phyloP scores from a whole-genome alignment of 805 yeast genomes.

The Zygoascus bituminiphila region DNA sequence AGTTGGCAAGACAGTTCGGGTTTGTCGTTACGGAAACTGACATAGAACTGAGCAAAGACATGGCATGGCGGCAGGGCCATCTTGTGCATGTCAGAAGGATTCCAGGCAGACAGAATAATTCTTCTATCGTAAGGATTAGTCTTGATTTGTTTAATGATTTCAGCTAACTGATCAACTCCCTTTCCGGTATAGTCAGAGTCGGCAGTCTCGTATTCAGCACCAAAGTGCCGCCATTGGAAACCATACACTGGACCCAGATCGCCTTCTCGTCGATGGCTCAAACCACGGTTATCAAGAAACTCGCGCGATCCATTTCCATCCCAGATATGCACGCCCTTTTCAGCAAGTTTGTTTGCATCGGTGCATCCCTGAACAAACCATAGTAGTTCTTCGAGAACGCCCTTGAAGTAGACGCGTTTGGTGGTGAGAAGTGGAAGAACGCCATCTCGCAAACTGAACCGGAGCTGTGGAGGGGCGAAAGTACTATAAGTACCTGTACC shows the following conservation, averaged over 20 bases:
- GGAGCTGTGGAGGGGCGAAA: slow-evolving; percentile 93
- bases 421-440: slow-evolving; percentile 86
- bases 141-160: slow-evolving; percentile 69
- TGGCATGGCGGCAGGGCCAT: slow-evolving; percentile 99
- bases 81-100: slow-evolving; percentile 84
- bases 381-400: slow-evolving; percentile 77
- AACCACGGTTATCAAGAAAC: slow-evolving; percentile 75
- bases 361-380: slow-evolving; percentile 94
- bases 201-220: slow-evolving; percentile 83
- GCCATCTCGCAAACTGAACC: slow-evolving; percentile 68
- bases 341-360: slow-evolving; percentile 69
- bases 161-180: slow-evolving; percentile 85
- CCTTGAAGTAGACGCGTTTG: slow-evolving; percentile 82
- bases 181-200: slow-evolving; percentile 79
- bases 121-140: slow-evolving; percentile 91
- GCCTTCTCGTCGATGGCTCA: slow-evolving; percentile 75
- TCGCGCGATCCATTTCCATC: slow-evolving; percentile 97
- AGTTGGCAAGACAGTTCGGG: slow-evolving; percentile 79
- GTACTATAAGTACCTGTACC: slow-evolving; percentile 92
- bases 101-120: slow-evolving; percentile 95
- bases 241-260: slow-evolving; percentile 98
- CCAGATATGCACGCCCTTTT: slow-evolving; percentile 93
- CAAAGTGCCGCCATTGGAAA: slow-evolving; percentile 99
- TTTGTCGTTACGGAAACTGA: slow-evolving; percentile 60
- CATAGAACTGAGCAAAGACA: slow-evolving; percentile 92